Base-by-base conservation (phyloP, 208 protist genomes). In the Dictyostelium gargantuum region DNA sequence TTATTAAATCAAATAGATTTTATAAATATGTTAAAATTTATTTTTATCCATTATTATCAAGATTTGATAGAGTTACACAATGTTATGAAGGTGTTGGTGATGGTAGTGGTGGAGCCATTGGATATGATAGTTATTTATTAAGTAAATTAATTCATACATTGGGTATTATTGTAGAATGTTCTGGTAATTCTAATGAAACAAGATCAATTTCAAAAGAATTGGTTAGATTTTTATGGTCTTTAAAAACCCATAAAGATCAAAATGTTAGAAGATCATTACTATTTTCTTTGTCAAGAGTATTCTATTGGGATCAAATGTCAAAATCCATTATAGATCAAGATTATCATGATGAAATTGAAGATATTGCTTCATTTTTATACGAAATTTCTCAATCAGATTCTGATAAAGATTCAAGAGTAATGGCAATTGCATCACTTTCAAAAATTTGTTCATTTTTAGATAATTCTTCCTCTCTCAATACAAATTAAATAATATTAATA, bases 341-440 rank as follows among this genome's bases (percentile, higher is more conserved):
- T 6, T 89, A 79, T 26, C 40, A 52, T 1, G 81, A 75, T 38
- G 82, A 89, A 52, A n/a, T 79, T 26, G 82, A 89, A 79, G 82
- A 89, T 15, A 48, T 89, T 26, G 11, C 29, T 6, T 26, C 10
- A 42, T 89, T 38, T 11, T 26, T 89, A 21, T 58, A 21, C 15
- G 29, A 52, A 23, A 77, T 68, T 11, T 68, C 82, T 23, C 52
- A 89, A 46, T 52, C 76, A 4, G 82, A 89, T 68, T 44, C 82
- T 11, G 82, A 89, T 68, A 89, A 79, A 52, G 82, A 89, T 29
- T 68, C 29, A 40, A 75, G 82, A 89, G 42, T 89, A 42, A 89
- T 89, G 82, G 42, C 82, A 52, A 35, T 68, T 21, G 63, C 68
- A 10, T 48, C 61, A 8, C 11, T 77, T 8, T 89, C 82, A 26